Conservation (phyloP, 495 filamentous ascomycete species). For the Monascus purpureus region DNA sequence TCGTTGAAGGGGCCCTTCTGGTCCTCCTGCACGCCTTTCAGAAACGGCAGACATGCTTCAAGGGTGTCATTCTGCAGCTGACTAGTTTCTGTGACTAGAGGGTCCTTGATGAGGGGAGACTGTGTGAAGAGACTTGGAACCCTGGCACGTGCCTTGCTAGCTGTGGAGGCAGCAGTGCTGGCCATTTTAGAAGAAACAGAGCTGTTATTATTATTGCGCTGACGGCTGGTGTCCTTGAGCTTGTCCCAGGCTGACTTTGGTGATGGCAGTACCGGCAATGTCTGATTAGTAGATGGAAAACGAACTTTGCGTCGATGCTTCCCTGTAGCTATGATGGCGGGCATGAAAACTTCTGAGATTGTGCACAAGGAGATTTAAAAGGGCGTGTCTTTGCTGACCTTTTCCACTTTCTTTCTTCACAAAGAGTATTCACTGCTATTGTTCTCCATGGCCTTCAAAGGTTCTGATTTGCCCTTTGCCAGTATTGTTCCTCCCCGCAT, state of each 20-base stretch:
- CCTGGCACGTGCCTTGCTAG: slow-evolving; percentile 22
- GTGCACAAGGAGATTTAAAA: no score
- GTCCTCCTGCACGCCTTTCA: slow-evolving; percentile 28
- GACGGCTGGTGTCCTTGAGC: no score
- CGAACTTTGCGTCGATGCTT: slow-evolving; percentile 29
- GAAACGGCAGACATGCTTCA: slow-evolving; percentile 52
- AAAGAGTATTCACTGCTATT: slow-evolving; percentile 9
- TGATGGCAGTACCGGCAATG: no score
- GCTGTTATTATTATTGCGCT: slow-evolving; percentile 1
- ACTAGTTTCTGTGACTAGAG: slow-evolving; percentile 53
- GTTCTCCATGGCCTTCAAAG: slow-evolving; percentile 10
- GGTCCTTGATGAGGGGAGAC: slow-evolving; percentile 50
- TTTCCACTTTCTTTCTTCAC: neutral
- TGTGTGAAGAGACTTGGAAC: slow-evolving; percentile 53
- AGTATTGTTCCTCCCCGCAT: slow-evolving; percentile 7
- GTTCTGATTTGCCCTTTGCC: slow-evolving; percentile 1
- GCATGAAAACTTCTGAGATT: no score
- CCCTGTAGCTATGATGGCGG: slow-evolving; percentile 16
- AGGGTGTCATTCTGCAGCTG: slow-evolving; percentile 52
- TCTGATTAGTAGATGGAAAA: slow-evolving; percentile 16
- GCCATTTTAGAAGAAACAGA: slow-evolving; percentile 3
- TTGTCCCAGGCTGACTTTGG: slow-evolving; percentile 2
- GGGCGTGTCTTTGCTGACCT: no score
- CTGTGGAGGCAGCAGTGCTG: neutral
- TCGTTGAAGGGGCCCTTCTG: slow-evolving; percentile 42